These are phyloP conservation scores for Phyllostachys edulis DNA, from an alignment of 176 grass and related monocot genomes.

Conservation along the genomic window DNA sequence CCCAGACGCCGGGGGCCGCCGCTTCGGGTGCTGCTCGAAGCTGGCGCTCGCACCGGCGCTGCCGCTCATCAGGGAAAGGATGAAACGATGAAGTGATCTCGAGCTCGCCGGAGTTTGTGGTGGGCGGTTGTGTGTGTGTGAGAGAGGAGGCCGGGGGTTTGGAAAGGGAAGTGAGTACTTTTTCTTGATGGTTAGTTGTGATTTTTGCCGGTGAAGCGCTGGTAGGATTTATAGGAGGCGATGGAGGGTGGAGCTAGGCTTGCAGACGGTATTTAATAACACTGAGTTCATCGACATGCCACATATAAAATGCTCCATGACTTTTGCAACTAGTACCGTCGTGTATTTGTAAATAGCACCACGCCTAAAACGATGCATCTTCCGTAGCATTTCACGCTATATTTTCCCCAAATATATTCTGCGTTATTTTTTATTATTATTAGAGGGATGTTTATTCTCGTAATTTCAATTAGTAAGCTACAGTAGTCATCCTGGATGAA, in stretches of 20 bases:
- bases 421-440: no score
- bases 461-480: no score
- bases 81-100: not conserved
- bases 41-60: not conserved
- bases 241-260: not conserved
- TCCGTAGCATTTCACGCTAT: not conserved
- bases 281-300: not conserved
- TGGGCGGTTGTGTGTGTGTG: not conserved
- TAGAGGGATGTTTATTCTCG: no score
- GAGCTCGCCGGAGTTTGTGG: not conserved
- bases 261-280: not conserved
- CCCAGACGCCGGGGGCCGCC: constrained; percentile 13
- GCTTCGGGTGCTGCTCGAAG: constrained; percentile 29
- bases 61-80: constrained; percentile 23
- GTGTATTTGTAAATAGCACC: not conserved
- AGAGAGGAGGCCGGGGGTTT: not conserved
- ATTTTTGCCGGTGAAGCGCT: not conserved
- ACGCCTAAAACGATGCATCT: not conserved
- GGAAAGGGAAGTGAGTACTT: not conserved
- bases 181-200: not conserved
- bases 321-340: not conserved
- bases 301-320: not conserved
- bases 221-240: constrained; percentile 32
- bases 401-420: not conserved
- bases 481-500: no score